These are phyloP conservation scores for Ambrosiella beaveri DNA, from an alignment of 2,329 filamentous ascomycete genomes.

Conservation along the genomic window DNA sequence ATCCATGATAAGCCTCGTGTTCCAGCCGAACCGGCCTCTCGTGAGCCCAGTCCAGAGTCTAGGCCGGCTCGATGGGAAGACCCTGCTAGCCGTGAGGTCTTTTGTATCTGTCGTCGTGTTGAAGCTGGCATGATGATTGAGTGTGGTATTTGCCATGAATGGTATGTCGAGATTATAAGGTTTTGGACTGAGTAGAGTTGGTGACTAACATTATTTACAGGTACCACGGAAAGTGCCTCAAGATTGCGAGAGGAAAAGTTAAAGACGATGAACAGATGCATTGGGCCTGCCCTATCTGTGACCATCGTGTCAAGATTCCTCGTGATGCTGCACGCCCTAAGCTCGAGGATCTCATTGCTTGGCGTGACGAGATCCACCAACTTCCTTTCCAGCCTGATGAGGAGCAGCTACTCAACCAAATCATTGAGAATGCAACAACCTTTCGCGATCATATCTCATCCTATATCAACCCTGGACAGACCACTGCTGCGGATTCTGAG, in stretches of 20 bases:
- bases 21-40: slow-evolving; percentile 79
- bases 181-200: not conserved
- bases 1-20: slow-evolving; percentile 67
- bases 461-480: slow-evolving; percentile 76
- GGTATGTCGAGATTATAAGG: slow-evolving; percentile 39
- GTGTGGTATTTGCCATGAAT: slow-evolving; percentile 94
- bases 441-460: slow-evolving; percentile 70
- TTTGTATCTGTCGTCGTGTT: slow-evolving; percentile 84
- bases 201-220: slow-evolving; percentile 23
- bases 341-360: slow-evolving; percentile 68
- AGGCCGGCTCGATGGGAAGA: slow-evolving; percentile 41
- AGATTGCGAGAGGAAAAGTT: slow-evolving; percentile 92
- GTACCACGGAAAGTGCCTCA: slow-evolving; percentile 96
- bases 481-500: slow-evolving; percentile 19
- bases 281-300: slow-evolving; percentile 94
- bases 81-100: slow-evolving; percentile 57
- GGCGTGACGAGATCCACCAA: slow-evolving; percentile 64
- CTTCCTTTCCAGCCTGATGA: slow-evolving; percentile 94
- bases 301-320: slow-evolving; percentile 92
- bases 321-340: slow-evolving; percentile 91
- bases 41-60: slow-evolving; percentile 49
- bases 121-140: slow-evolving; percentile 99
- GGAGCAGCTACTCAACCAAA: slow-evolving; percentile 67
- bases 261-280: slow-evolving; percentile 77
- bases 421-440: slow-evolving; percentile 66